These are phyloP conservation scores for Claviceps pazoutovae DNA, from an alignment of 2,329 filamentous ascomycete species.

Conservation along the genomic window DNA sequence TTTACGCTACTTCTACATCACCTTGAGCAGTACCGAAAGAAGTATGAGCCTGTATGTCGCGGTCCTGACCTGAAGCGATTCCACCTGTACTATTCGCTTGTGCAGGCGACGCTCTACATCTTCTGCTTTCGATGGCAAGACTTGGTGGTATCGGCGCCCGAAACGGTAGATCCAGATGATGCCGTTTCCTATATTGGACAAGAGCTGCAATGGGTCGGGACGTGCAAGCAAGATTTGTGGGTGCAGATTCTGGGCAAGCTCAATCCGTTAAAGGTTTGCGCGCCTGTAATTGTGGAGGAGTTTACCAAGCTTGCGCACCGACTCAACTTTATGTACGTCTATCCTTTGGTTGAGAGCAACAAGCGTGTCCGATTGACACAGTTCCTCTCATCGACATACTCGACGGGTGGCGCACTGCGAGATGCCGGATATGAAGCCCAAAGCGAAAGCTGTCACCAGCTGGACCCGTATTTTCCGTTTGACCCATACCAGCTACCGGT, in stretches of 20 bases:
- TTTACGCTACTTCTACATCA: constrained; percentile 68
- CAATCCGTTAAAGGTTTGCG: constrained; percentile 91
- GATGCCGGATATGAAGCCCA: constrained; percentile 34
- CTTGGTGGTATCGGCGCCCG: constrained; percentile 50
- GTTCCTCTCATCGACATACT: constrained; percentile 44
- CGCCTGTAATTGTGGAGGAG: constrained; percentile 76
- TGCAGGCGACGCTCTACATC: constrained; percentile 85
- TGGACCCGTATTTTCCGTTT: constrained; percentile 94
- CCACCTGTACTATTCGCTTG: constrained; percentile 70
- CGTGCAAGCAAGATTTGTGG: constrained; percentile 59
- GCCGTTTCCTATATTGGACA: constrained; percentile 47
- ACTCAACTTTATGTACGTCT: constrained; percentile 79
- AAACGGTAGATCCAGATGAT: constrained; percentile 49
- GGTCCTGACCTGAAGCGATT: constrained; percentile 79
- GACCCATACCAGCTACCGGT: constrained; percentile 85
- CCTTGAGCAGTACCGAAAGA: constrained; percentile 58
- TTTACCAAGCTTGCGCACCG: constrained; percentile 82
- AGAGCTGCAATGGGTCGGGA: constrained; percentile 65
- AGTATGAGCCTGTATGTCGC: constrained; percentile 60
- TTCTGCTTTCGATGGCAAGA: constrained; percentile 98
- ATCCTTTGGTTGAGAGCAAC: constrained; percentile 77
- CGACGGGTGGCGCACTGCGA: constrained; percentile 38
- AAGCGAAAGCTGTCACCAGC: constrained; percentile 67
- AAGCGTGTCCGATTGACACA: constrained; percentile 74
- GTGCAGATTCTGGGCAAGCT: constrained; percentile 75